These are phyloP conservation scores for Allium sativum DNA, from an alignment of 106 monocot genomes.

Conservation along the genomic window DNA sequence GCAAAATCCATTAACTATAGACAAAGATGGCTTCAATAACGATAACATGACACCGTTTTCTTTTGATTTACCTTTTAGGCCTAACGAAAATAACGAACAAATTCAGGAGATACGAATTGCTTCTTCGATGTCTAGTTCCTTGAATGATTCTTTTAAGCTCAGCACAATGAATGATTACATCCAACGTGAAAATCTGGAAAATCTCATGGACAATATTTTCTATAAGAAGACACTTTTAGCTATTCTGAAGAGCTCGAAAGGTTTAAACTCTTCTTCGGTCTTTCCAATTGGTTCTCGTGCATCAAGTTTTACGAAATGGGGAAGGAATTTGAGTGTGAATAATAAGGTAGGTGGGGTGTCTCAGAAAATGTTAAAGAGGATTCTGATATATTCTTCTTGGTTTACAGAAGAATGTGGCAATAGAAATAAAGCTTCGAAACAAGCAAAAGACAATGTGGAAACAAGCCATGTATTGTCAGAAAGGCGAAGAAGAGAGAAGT, in stretches of 20 bases:
- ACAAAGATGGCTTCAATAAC: constrained; percentile 5
- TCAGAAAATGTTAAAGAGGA: constrained; percentile 64
- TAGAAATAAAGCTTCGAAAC: constrained; percentile 12
- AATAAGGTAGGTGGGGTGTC: background rate
- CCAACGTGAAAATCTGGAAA: constrained; percentile 17
- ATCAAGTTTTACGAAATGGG: constrained; percentile 58
- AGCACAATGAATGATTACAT: constrained; percentile 11
- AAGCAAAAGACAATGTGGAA: constrained; percentile 26
- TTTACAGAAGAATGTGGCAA: constrained; percentile 20
- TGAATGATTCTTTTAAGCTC: constrained; percentile 24
- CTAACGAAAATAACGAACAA: constrained; percentile 8
- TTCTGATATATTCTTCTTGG: constrained; percentile 31
- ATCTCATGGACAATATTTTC: constrained; percentile 22
- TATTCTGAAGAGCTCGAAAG: constrained; percentile 28
- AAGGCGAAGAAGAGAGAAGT: constrained; percentile 60
- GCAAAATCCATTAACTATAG: constrained; percentile 7
- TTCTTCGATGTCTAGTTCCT: constrained; percentile 34
- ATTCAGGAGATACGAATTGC: constrained; percentile 25
- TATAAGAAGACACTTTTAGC: constrained; percentile 35
- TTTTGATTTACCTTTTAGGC: constrained; percentile 10
- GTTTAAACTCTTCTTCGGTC: background rate
- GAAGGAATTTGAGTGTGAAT: background rate
- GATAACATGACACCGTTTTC: background rate
- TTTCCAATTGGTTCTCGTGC: constrained; percentile 8
- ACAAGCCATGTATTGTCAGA: constrained; percentile 45